phyloP scores from a whole-genome alignment of 176 grass and related monocot genomes.

The Oryza nivara region DNA sequence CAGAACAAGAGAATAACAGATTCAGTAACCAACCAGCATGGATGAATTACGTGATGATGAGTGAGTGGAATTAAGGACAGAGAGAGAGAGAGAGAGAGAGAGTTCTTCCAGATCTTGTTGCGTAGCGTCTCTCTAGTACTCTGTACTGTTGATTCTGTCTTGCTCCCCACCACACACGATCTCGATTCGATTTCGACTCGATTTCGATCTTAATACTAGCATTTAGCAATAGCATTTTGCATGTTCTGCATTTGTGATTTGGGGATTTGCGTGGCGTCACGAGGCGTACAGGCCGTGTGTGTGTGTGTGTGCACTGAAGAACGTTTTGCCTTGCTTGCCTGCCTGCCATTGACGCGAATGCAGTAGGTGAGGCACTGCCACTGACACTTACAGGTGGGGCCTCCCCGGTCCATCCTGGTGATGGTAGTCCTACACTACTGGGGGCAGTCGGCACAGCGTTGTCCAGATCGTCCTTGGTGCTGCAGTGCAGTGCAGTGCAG shows the following conservation, averaged over 20 bases:
- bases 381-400: not conserved
- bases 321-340: not conserved
- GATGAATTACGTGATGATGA: too few relatives aligned
- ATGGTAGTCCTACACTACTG: not conserved
- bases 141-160: not conserved
- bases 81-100: not conserved
- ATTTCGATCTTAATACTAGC: not conserved
- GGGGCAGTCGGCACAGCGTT: not conserved
- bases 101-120: not conserved
- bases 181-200: not conserved
- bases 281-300: not conserved
- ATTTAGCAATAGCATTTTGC: not conserved
- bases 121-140: not conserved
- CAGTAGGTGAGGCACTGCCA: not conserved
- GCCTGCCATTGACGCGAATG: not conserved
- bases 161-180: not conserved
- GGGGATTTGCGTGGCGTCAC: not conserved
- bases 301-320: not conserved
- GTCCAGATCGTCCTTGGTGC: not conserved
- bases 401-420: not conserved
- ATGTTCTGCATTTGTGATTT: too few relatives aligned
- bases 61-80: not conserved
- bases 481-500: not conserved
- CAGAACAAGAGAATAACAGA: not conserved
- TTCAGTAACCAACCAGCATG: not conserved